phyloP scores from a whole-genome alignment of 2,329 filamentous ascomycete species.

The Calonectria henricotiae region DNA sequence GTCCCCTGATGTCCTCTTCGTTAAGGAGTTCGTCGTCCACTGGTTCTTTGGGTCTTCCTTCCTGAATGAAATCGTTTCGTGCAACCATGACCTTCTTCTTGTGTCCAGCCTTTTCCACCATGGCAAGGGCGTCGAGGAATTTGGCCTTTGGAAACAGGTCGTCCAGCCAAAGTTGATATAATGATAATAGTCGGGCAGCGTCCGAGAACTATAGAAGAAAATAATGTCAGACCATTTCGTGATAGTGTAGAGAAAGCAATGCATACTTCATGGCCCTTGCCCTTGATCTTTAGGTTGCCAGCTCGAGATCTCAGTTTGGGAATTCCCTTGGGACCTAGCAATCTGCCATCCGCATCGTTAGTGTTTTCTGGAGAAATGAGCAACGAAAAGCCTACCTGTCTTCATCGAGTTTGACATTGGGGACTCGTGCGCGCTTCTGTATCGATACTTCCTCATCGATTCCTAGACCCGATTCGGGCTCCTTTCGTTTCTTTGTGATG shows the following conservation, averaged over 20 bases:
- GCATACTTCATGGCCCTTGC: slow-evolving; percentile 90
- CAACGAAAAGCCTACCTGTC: slow-evolving; percentile 67
- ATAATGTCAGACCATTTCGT: not conserved
- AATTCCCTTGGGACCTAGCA: slow-evolving; percentile 89
- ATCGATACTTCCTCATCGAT: slow-evolving; percentile 91
- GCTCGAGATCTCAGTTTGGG: slow-evolving; percentile 84
- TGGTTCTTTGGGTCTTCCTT: slow-evolving; percentile 72
- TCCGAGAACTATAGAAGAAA: slow-evolving; percentile 80
- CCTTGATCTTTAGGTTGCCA: slow-evolving; percentile 84
- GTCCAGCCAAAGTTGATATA: slow-evolving; percentile 98
- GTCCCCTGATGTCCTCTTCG: slow-evolving; percentile 39
- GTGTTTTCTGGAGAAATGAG: not conserved
- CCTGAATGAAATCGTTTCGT: slow-evolving; percentile 88
- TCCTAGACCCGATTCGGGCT: slow-evolving; percentile 73
- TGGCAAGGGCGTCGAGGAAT: slow-evolving; percentile 89
- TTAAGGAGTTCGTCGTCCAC: slow-evolving; percentile 54
- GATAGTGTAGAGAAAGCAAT: too few relatives aligned
- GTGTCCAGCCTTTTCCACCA: slow-evolving; percentile 95
- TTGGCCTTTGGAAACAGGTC: slow-evolving; percentile 95
- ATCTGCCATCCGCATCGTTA: slow-evolving; percentile 61
- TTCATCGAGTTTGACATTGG: slow-evolving; percentile 91
- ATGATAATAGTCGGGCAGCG: slow-evolving; percentile 83
- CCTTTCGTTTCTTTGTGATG: slow-evolving; percentile 67
- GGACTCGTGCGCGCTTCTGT: slow-evolving; percentile 79
- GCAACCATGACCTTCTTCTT: slow-evolving; percentile 83